Conservation (phyloP, 768 basidiomycete genomes). For the Auricularia heimuer region DNA sequence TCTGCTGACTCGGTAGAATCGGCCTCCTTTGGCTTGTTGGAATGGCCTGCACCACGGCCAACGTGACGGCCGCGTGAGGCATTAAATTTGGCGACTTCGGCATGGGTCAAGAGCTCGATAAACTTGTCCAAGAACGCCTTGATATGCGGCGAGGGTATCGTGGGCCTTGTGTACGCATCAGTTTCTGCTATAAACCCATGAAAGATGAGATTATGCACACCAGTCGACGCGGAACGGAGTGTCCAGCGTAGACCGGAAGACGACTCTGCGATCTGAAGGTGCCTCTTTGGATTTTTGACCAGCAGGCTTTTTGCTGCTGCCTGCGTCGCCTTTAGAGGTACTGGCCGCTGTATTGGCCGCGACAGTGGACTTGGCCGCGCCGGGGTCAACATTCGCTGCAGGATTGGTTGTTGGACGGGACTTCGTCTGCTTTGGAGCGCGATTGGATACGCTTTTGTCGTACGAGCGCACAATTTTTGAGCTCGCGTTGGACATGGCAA, state of each 20-base stretch:
- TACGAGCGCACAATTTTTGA: background rate
- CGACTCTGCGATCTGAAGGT: background rate
- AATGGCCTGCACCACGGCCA: background rate
- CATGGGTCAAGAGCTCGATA: background rate
- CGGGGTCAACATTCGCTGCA: too few relatives aligned
- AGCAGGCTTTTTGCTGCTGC: background rate
- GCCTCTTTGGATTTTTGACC: background rate
- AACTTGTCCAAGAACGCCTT: background rate
- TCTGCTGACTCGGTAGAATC: background rate
- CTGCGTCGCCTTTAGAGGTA: background rate
- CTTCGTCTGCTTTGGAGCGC: background rate
- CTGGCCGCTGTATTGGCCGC: background rate
- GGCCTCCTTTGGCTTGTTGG: background rate
- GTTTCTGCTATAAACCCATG: background rate
- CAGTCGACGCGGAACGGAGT: background rate
- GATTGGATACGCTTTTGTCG: background rate
- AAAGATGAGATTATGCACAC: background rate
- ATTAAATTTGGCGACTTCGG: background rate
- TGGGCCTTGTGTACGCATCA: background rate
- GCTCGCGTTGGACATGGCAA: background rate
- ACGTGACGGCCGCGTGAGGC: background rate
- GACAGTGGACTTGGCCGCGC: background rate
- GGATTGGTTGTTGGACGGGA: too few relatives aligned
- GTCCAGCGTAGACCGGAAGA: background rate
- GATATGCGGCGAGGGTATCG: background rate